phyloP scores from a whole-genome alignment of 148 eudicot genomes.

The Silene uniflora region DNA sequence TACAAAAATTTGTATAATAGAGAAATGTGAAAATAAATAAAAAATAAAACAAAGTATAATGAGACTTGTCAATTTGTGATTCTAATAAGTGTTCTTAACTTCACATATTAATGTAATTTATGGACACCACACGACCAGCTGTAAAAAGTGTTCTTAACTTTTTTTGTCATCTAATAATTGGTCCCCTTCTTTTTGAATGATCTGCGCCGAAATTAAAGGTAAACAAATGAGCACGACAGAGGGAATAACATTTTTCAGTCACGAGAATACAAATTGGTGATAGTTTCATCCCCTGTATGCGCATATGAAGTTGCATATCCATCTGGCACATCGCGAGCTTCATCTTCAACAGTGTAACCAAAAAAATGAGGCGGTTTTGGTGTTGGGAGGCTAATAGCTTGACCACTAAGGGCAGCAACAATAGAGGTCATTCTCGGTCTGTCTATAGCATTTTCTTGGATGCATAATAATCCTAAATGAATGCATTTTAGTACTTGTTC shows the following conservation, averaged over 20 bases:
- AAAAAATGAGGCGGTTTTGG: slow-evolving; percentile 16
- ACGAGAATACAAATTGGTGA: slow-evolving; percentile 8
- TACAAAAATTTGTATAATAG: too few relatives aligned
- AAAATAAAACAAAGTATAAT: too few relatives aligned
- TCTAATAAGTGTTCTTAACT: too few relatives aligned
- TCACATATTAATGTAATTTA: too few relatives aligned
- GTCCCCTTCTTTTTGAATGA: too few relatives aligned
- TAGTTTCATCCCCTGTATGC: not conserved
- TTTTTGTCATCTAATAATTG: too few relatives aligned
- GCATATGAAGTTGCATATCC: not conserved
- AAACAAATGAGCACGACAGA: too few relatives aligned
- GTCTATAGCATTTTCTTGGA: slow-evolving; percentile 15
- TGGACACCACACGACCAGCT: too few relatives aligned
- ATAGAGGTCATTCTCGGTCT: slow-evolving; percentile 13
- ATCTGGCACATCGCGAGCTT: not conserved
- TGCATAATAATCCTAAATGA: slow-evolving; percentile 8
- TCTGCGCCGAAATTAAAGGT: too few relatives aligned
- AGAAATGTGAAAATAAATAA: too few relatives aligned
- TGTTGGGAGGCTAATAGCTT: slow-evolving; percentile 4
- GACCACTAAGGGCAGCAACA: slow-evolving; percentile 3
- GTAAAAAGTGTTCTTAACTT: too few relatives aligned
- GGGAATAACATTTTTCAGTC: not conserved
- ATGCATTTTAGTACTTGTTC: slow-evolving; percentile 12
- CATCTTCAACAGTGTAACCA: not conserved
- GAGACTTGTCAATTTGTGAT: too few relatives aligned